Evolutionary conservation across 2,329 filamentous ascomycete genomes (phyloP).

Genomic region (Mycosphaerella arachidis): DNA sequence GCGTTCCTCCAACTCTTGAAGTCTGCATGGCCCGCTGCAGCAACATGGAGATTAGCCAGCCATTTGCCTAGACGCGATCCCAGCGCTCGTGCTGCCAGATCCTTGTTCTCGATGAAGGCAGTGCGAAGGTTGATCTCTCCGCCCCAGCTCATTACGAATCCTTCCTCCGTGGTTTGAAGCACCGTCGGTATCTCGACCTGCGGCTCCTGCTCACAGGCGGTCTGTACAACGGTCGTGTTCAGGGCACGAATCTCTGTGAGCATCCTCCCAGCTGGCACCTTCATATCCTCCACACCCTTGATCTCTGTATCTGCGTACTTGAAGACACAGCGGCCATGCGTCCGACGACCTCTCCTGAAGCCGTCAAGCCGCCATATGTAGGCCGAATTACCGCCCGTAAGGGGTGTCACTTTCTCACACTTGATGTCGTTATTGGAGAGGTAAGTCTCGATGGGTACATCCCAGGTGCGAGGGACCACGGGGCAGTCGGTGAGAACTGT

Average conservation of each 20-base stretch:
- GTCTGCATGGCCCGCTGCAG: neutral
- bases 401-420: neutral
- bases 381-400: neutral
- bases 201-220: neutral
- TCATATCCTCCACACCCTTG: neutral
- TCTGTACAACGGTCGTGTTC: neutral
- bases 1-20: neutral
- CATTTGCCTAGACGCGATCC: neutral
- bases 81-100: neutral
- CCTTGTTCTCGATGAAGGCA: neutral
- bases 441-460: neutral
- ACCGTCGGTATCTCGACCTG: neutral
- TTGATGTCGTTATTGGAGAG: neutral
- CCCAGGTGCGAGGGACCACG: neutral
- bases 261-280: neutral
- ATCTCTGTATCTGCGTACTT: neutral
- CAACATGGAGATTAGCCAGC: neutral
- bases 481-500: neutral
- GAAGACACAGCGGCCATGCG: neutral
- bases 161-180: no score
- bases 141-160: no score
- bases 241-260: neutral
- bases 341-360: neutral
- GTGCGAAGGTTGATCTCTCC: no score
- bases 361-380: neutral